phyloP scores from a whole-genome alignment of 371 early-diverging fungal genomes.

The Mortierella sp. region DNA sequence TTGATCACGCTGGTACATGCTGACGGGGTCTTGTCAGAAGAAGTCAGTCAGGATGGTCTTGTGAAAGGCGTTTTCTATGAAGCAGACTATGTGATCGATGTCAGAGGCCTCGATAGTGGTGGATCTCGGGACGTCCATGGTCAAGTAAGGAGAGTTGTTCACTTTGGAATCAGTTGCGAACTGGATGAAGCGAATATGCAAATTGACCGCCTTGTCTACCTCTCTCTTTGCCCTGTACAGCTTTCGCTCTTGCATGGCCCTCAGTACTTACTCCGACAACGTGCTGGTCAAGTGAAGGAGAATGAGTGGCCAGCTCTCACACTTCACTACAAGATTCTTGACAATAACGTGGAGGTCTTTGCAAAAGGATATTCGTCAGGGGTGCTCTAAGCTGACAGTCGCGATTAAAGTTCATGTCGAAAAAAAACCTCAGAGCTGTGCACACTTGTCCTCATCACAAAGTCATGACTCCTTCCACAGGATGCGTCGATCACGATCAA shows the following conservation, averaged over 20 bases:
- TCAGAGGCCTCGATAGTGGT: constrained; percentile 71
- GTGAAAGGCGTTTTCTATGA: constrained; percentile 59
- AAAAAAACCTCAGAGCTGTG: too few species aligned
- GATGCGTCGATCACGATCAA: constrained; percentile 23
- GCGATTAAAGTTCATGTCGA: constrained; percentile 6
- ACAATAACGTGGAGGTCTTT: constrained; percentile 76
- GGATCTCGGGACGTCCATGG: constrained; percentile 76
- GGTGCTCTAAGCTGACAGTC: constrained; percentile 19
- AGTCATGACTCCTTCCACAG: constrained; percentile 1
- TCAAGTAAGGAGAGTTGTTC: constrained; percentile 66
- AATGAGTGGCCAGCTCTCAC: constrained; percentile 55
- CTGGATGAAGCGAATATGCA: background rate
- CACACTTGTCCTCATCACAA: background rate
- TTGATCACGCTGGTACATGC: constrained; percentile 69
- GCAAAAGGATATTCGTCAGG: constrained; percentile 70
- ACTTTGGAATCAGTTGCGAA: too few species aligned
- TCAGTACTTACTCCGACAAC: constrained; percentile 46
- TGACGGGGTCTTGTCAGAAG: constrained; percentile 65
- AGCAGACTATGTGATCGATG: constrained; percentile 67
- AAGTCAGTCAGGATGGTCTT: constrained; percentile 65
- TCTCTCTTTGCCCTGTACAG: constrained; percentile 5
- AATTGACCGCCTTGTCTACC: background rate
- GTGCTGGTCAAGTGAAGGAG: constrained; percentile 45
- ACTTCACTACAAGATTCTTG: constrained; percentile 73
- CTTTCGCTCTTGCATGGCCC: constrained; percentile 65